Evolutionary conservation across 768 basidiomycete genomes (phyloP), one percentile per base, ranked within the genome.

Genomic region (Lactarius akahatsu): DNA sequence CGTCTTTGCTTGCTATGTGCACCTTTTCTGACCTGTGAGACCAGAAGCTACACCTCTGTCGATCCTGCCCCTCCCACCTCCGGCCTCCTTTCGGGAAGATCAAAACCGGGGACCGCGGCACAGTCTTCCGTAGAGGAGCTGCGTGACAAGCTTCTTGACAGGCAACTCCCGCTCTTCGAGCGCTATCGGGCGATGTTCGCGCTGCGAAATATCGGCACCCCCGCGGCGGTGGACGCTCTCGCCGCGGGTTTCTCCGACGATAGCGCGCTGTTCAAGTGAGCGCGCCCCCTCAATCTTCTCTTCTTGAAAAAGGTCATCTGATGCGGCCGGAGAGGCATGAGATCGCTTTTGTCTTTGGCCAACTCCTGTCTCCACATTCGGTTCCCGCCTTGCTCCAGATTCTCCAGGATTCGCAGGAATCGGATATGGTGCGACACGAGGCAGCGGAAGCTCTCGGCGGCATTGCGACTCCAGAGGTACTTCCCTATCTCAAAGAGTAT

Each of bases 141-240:
- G 8, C 83, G 84, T 50, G 71, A 77, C 1, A 84, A 82, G 15
- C 80, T 98, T 2, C 82, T 96, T 26, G 81, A 96, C 73, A 80
- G 79, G 2, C 75, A 77, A 4, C 76, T 91, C 0, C 82, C 92
- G 0, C 85, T 99, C 0, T 99, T 98, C 73, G 87, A 92, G 71
- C 87, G 97, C 32, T 99, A 99, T 75, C 87, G 97, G 13, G 96
- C 97, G 55, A 98, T 99, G 97, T 99, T 99, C 75, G 90, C 94
- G 1, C 83, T 99, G 55, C 86, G 97, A 43, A 97, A 99, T 75
- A 90, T 95, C n/a, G 91, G 92, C 38, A 88, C 90, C 1, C 82
- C 86, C 20, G 84, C 83, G 3, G 96, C 96, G 2, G 91, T 99
- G 6, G 86, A 94, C 68, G 95, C 96, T 7, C 88, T 99, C 32